Percentiles rank a stretch among this genome's conserved stretches.
phyloP scores from a whole-genome alignment of 1,284 basidiomycete genomes.

The Malassezia psittaci region DNA sequence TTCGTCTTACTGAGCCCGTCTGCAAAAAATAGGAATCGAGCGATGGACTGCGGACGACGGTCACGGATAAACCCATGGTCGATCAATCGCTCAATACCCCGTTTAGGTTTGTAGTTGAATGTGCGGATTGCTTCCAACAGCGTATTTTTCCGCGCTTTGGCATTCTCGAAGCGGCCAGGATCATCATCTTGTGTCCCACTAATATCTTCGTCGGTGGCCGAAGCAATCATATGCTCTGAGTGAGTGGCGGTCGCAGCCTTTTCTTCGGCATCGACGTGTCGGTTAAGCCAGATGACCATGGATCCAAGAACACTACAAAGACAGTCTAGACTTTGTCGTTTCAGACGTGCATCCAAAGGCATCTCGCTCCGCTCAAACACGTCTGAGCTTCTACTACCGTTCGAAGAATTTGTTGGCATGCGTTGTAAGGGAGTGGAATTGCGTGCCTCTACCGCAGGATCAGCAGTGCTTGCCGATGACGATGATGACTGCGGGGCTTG shows the following conservation, averaged over 20 bases:
- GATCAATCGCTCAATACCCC: slow-evolving; percentile 81
- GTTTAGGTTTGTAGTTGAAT: slow-evolving; percentile 86
- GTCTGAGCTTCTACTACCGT: slow-evolving; percentile 10
- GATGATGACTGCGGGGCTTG: slow-evolving; percentile 28
- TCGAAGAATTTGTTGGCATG: background rate
- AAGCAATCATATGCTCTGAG: slow-evolving; percentile 22
- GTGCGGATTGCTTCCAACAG: slow-evolving; percentile 89
- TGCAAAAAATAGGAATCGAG: slow-evolving; percentile 72
- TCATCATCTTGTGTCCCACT: slow-evolving; percentile 57
- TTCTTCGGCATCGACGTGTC: slow-evolving; percentile 25
- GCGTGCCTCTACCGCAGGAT: background rate
- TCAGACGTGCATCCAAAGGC: slow-evolving; percentile 39
- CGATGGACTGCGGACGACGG: slow-evolving; percentile 67
- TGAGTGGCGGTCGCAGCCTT: slow-evolving; percentile 13
- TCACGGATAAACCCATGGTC: slow-evolving; percentile 79
- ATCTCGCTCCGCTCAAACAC: slow-evolving; percentile 17
- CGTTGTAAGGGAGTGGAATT: background rate
- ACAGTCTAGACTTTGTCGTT: slow-evolving; percentile 44
- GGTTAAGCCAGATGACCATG: slow-evolving; percentile 39
- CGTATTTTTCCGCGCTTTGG: slow-evolving; percentile 92
- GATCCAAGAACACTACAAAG: slow-evolving; percentile 45
- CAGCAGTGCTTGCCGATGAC: background rate
- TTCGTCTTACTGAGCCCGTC: slow-evolving; percentile 90
- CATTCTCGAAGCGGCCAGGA: slow-evolving; percentile 83
- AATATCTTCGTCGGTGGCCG: slow-evolving; percentile 5